A percentile compares a stretch with the other conserved stretches of the same genome.
Conservation (phyloP, 768 basidiomycete species). For the Tylopilus cervinicoccineus region DNA sequence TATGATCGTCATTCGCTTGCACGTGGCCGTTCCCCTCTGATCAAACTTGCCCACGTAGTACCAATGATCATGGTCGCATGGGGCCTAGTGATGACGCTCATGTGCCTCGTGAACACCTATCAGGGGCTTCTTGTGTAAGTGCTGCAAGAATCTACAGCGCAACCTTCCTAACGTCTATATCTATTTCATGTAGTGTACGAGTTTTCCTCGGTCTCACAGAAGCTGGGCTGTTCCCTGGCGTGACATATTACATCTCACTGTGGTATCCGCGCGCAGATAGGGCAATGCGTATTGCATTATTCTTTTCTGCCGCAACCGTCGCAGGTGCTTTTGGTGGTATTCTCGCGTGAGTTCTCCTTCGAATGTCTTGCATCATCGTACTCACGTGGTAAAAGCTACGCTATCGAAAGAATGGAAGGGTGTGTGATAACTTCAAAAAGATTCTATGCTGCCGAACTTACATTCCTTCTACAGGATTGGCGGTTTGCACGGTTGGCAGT, state of each 20-base stretch:
- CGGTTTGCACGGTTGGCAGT: conserved; percentile 35
- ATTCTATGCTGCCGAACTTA: background rate
- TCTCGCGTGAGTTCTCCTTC: conserved; percentile 34
- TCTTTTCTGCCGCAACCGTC: conserved; percentile 59
- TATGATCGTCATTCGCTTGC: conserved; percentile 12
- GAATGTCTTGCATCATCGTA: background rate
- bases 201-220: conserved; percentile 46
- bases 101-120: conserved; percentile 35
- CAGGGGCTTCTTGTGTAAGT: conserved; percentile 30
- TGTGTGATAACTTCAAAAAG: conserved; percentile 20
- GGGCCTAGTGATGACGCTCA: conserved; percentile 38
- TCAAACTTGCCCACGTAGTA: conserved; percentile 29
- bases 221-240: conserved; percentile 41
- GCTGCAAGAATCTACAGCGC: background rate
- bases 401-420: conserved; percentile 32
- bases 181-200: conserved; percentile 27
- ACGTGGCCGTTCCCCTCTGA: conserved; percentile 2
- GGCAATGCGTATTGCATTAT: conserved; percentile 54
- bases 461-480: conserved; percentile 13
- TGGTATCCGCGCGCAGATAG: conserved; percentile 62
- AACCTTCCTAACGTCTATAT: background rate
- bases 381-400: conserved; percentile 30
- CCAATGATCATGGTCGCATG: conserved; percentile 37
- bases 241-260: conserved; percentile 46
- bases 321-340: conserved; percentile 51